Percentiles rank a stretch among this genome's conserved stretches.
These are phyloP conservation scores for Chlorociboria aeruginascens DNA, from an alignment of 495 filamentous ascomycete genomes.

Conservation along the genomic window DNA sequence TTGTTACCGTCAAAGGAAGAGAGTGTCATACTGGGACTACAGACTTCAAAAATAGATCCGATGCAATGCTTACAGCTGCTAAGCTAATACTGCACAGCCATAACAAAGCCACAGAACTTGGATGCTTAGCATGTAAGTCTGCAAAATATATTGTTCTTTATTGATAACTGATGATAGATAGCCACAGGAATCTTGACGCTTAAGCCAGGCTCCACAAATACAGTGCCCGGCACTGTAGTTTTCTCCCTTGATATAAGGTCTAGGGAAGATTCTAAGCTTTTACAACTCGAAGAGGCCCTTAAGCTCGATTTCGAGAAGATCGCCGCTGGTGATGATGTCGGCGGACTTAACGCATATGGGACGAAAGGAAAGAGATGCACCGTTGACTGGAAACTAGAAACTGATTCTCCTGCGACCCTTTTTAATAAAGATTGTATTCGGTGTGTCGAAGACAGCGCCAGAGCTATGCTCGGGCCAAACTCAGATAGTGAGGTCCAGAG, in stretches of 20 bases:
- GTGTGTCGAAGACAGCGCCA: conserved; percentile 50
- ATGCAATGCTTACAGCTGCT: conserved; percentile 55
- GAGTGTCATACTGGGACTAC: conserved; percentile 73
- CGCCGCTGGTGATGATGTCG: conserved; percentile 35
- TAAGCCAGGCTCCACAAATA: conserved; percentile 60
- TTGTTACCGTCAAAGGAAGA: conserved; percentile 49
- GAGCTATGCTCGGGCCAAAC: conserved; percentile 33
- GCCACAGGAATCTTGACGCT: conserved; percentile 57
- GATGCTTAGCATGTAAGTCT: conserved; percentile 40
- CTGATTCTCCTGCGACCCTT: conserved; percentile 49
- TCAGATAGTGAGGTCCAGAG: conserved; percentile 28
- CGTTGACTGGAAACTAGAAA: conserved; percentile 48
- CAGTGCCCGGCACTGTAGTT: conserved; percentile 55
- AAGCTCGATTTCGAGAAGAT: conserved; percentile 43
- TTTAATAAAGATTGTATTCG: conserved; percentile 62
- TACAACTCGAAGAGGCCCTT: conserved; percentile 41
- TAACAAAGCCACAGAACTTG: conserved; percentile 41
- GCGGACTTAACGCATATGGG: conserved; percentile 24
- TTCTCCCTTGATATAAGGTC: conserved; percentile 66
- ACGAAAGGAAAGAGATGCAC: conserved; percentile 40
- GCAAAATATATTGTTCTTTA: too few species aligned
- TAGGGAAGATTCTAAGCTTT: conserved; percentile 43
- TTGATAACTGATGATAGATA: too few species aligned
- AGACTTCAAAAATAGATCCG: conserved; percentile 43
- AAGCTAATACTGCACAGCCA: conserved; percentile 58